Evolutionary conservation across 345 rosid genomes (phyloP).

Genomic region (Stellera chamaejasme): DNA sequence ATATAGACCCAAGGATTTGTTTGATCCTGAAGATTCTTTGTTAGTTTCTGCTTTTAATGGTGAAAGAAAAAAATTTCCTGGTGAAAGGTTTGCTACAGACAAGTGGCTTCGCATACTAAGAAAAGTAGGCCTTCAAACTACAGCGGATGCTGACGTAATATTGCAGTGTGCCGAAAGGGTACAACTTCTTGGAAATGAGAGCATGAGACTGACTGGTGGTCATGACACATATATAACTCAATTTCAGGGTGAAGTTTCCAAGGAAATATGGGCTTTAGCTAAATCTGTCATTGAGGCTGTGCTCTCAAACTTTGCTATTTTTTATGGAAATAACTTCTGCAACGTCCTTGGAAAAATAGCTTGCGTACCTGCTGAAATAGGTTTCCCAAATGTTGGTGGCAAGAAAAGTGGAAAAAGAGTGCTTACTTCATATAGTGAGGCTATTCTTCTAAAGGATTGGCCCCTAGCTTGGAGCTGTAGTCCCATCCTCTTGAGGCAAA

Average conservation of each 20-base stretch:
- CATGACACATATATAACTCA: conserved; percentile 36
- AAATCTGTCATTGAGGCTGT: conserved; percentile 81
- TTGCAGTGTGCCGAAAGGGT: conserved; percentile 87
- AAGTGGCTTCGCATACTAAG: conserved; percentile 84
- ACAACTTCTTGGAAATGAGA: conserved; percentile 60
- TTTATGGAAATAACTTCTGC: conserved; percentile 76
- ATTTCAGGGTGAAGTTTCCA: conserved; percentile 47
- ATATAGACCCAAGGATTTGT: conserved; percentile 67
- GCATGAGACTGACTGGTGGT: conserved; percentile 33
- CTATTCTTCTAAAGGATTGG: conserved; percentile 74
- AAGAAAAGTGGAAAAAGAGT: conserved; percentile 63
- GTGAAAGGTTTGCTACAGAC: conserved; percentile 78
- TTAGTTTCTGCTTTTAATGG: conserved; percentile 74
- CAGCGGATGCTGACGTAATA: conserved; percentile 68
- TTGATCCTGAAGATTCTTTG: conserved; percentile 82
- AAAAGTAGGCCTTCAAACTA: conserved; percentile 68
- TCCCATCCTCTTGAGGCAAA: conserved; percentile 73
- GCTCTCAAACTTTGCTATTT: conserved; percentile 70
- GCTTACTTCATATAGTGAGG: conserved; percentile 73
- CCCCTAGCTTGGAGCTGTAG: conserved; percentile 89
- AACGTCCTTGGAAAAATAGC: conserved; percentile 68
- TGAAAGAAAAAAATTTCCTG: conserved; percentile 82
- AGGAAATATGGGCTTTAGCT: conserved; percentile 69
- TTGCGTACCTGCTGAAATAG: conserved; percentile 80
- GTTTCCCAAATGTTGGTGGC: conserved; percentile 64